A percentile compares a stretch with the other conserved stretches of the same genome.
These are phyloP conservation scores for Trichosporon sp. DNA, from an alignment of 1,284 basidiomycete species.

Conservation along the genomic window DNA sequence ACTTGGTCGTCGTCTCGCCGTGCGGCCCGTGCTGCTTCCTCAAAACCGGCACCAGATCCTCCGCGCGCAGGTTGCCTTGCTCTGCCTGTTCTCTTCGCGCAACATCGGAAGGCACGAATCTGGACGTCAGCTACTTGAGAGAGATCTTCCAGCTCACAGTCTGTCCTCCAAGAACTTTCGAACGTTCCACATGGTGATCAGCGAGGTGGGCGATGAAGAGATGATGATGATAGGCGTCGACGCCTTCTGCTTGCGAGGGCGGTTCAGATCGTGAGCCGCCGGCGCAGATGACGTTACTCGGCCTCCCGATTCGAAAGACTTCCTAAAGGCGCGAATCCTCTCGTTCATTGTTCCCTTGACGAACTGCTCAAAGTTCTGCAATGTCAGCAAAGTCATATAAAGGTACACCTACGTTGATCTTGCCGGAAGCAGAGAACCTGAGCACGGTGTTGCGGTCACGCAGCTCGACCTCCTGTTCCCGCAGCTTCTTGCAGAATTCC, in stretches of 20 bases:
- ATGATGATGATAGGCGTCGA: slow-evolving; percentile 88
- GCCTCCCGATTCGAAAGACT: slow-evolving; percentile 29
- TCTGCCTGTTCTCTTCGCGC: slow-evolving; percentile 53
- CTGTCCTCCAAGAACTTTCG: slow-evolving; percentile 88
- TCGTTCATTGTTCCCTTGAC: slow-evolving; percentile 38
- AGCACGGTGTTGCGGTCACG: slow-evolving; percentile 41
- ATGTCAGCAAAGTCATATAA: background rate
- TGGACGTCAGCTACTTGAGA: slow-evolving; percentile 32
- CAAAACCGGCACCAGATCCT: slow-evolving; percentile 78
- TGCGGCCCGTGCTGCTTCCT: slow-evolving; percentile 57
- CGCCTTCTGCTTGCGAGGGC: slow-evolving; percentile 47
- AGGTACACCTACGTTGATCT: slow-evolving; percentile 32
- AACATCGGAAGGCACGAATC: slow-evolving; percentile 71
- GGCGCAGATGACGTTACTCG: slow-evolving; percentile 14
- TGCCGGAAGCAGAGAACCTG: slow-evolving; percentile 33
- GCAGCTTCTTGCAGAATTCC: slow-evolving; percentile 67
- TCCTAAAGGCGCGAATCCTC: slow-evolving; percentile 37
- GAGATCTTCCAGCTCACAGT: slow-evolving; percentile 53
- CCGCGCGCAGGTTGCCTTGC: slow-evolving; percentile 68
- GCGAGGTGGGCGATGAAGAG: slow-evolving; percentile 86
- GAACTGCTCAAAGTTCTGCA: slow-evolving; percentile 38
- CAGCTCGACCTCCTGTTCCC: slow-evolving; percentile 41
- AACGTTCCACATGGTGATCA: slow-evolving; percentile 97
- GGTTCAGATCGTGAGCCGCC: slow-evolving; percentile 4
- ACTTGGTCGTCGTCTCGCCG: slow-evolving; percentile 51